Evolutionary conservation across 1,139 yeast genomes (phyloP).

Genomic region (Scheffersomyces quercinus): DNA sequence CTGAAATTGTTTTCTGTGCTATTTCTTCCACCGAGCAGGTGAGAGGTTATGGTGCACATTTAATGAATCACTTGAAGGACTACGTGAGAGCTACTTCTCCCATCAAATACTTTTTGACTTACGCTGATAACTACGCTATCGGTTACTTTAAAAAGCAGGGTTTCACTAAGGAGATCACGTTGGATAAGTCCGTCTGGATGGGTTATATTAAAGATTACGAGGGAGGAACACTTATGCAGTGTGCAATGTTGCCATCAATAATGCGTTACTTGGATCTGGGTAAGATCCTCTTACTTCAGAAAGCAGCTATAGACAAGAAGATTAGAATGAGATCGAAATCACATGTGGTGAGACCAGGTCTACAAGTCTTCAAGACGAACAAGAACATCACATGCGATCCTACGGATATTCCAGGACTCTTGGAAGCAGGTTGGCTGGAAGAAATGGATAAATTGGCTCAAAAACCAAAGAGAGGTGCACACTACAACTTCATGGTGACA

Average conservation of each 20-base stretch:
- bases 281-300: constrained; percentile 80
- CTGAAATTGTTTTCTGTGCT: constrained; percentile 98
- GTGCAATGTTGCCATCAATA: constrained; percentile 85
- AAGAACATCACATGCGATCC: constrained; percentile 55
- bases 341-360: constrained; percentile 79
- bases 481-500: constrained; percentile 90
- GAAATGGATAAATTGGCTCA: constrained; percentile 98
- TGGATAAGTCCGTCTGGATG: constrained; percentile 91
- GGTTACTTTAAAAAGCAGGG: constrained; percentile 99
- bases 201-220: constrained; percentile 98
- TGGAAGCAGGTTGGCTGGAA: constrained; percentile 96
- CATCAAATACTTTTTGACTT: constrained; percentile 84
- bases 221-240: constrained; percentile 98
- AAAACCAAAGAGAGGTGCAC: constrained; percentile 92
- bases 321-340: constrained; percentile 78
- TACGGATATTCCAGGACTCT: constrained; percentile 78
- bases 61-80: constrained; percentile 96
- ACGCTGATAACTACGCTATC: constrained; percentile 98
- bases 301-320: constrained; percentile 87
- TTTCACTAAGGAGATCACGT: constrained; percentile 88
- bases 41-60: constrained; percentile 96
- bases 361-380: constrained; percentile 65
- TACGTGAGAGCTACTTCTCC: constrained; percentile 89
- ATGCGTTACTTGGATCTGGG: constrained; percentile 83
- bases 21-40: constrained; percentile 97